Percentiles rank a stretch among this genome's conserved stretches.
Conservation (phyloP, 164 flowering plant genomes). For the Hamamelis virginiana region DNA sequence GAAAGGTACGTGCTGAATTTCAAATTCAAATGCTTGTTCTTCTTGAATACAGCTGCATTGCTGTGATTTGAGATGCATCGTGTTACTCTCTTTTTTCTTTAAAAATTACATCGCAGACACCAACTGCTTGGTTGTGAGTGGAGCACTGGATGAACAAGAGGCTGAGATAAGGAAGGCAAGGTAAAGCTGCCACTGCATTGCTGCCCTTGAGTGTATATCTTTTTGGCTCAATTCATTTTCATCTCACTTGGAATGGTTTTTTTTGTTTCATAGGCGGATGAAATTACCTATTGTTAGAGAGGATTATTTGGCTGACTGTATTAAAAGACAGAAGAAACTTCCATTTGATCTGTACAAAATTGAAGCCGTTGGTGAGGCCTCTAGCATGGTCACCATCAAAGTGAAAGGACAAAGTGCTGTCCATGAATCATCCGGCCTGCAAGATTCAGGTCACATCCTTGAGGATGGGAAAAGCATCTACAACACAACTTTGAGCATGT, state of each 20-base stretch:
- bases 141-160: conserved; percentile 36
- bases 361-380: conserved; percentile 52
- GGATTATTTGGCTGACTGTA: conserved; percentile 78
- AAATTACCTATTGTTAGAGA: conserved; percentile 83
- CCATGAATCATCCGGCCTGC: conserved; percentile 90
- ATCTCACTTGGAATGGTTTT: conserved; percentile 1
- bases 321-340: conserved; percentile 70
- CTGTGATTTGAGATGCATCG: background rate
- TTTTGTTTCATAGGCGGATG: conserved; percentile 64
- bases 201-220: conserved; percentile 2
- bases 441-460: conserved; percentile 90
- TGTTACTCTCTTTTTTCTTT: conserved; percentile 8
- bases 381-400: conserved; percentile 68
- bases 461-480: conserved; percentile 85
- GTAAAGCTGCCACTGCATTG: conserved; percentile 36
- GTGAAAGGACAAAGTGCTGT: conserved; percentile 95
- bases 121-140: conserved; percentile 73
- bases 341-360: conserved; percentile 69
- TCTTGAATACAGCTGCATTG: background rate
- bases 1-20: conserved; percentile 52
- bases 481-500: conserved; percentile 87
- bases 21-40: background rate
- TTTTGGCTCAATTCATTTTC: background rate
- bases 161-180: conserved; percentile 80
- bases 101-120: conserved; percentile 49